phyloP scores from a whole-genome alignment of 2,329 filamentous ascomycete species.

The Hypoxylon sp. region DNA sequence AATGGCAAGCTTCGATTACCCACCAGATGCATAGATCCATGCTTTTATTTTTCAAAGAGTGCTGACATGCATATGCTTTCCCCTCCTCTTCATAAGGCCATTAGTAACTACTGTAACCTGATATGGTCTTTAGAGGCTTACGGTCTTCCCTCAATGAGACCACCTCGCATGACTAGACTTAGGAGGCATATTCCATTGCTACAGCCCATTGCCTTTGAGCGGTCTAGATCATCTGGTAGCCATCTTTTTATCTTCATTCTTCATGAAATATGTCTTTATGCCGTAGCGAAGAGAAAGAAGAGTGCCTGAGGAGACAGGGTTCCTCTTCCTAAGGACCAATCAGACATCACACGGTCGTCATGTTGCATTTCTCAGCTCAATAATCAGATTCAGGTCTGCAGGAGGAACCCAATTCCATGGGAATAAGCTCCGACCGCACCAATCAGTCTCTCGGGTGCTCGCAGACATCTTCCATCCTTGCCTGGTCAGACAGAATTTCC shows the following conservation, averaged over 20 bases:
- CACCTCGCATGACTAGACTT: constrained; percentile 1
- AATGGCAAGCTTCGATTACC: not conserved
- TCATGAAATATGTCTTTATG: constrained; percentile 6
- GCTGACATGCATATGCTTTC: not conserved
- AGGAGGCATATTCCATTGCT: not conserved
- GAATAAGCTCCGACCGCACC: constrained; percentile 15
- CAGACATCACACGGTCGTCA: not conserved
- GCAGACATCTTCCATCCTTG: not conserved
- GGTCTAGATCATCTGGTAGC: constrained; percentile 17
- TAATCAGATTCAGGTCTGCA: constrained; percentile 1
- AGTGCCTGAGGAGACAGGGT: constrained; percentile 1
- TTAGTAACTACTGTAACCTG: not conserved
- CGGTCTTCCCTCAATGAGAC: constrained; percentile 4
- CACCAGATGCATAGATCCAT: constrained; percentile 2
- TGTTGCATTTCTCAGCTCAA: not conserved
- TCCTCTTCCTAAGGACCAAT: constrained; percentile 10
- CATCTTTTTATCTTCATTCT: constrained; percentile 3
- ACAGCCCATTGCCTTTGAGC: not conserved
- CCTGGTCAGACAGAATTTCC: not conserved
- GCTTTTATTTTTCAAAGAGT: constrained; percentile 10
- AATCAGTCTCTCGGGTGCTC: constrained; percentile 1
- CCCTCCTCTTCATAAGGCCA: constrained; percentile 11
- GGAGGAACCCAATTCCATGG: constrained; percentile 10
- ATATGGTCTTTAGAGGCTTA: not conserved
- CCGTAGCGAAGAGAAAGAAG: not conserved